Conservation (phyloP, 2,329 filamentous ascomycete species). For the Aureobasidium lini region DNA sequence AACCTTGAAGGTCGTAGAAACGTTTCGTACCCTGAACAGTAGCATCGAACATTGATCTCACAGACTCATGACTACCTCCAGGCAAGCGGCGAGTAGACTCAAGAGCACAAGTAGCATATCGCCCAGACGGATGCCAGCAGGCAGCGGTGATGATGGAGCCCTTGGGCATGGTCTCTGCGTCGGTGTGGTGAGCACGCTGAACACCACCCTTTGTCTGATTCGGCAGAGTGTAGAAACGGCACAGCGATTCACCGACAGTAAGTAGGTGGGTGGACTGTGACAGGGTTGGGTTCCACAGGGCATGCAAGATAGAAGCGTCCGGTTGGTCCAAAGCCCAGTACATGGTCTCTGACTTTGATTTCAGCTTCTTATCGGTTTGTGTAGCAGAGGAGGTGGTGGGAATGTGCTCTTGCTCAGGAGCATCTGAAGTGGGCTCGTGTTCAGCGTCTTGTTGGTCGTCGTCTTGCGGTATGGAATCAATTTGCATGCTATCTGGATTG, state of each 20-base stretch:
- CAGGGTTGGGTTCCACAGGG: conserved; percentile 24
- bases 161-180: conserved; percentile 22
- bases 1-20: conserved; percentile 13
- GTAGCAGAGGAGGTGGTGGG: conserved; percentile 17
- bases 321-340: conserved; percentile 27
- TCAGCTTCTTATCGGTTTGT: conserved; percentile 28
- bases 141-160: conserved; percentile 25
- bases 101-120: conserved; percentile 24
- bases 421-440: conserved; percentile 20
- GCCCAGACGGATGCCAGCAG: conserved; percentile 29
- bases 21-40: conserved; percentile 7
- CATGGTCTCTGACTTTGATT: conserved; percentile 27
- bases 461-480: conserved; percentile 30
- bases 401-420: background rate
- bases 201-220: background rate
- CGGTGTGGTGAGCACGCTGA: conserved; percentile 16
- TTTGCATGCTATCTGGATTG: conserved; percentile 42
- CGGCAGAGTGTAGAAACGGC: conserved; percentile 28
- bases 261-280: conserved; percentile 22
- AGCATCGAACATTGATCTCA: conserved; percentile 22
- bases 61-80: conserved; percentile 16
- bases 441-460: conserved; percentile 20
- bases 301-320: conserved; percentile 22
- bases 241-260: conserved; percentile 27
- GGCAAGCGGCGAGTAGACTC: conserved; percentile 17